A percentile compares a stretch with the other conserved stretches of the same genome.
Conservation (phyloP, 2,329 filamentous ascomycete genomes). For the Cercospora zeae-maydis region DNA sequence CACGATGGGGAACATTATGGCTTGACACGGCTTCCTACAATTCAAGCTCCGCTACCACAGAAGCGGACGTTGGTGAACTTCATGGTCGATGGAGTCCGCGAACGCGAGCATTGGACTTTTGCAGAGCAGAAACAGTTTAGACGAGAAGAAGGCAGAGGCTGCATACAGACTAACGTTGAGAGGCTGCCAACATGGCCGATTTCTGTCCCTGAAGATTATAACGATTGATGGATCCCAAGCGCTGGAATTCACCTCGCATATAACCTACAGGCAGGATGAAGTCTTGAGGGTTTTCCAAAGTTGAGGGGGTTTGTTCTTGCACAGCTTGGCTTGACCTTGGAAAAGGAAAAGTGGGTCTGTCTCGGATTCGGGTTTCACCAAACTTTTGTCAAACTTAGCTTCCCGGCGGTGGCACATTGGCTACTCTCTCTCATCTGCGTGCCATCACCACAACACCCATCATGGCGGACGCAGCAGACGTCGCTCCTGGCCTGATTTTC, state of each 20-base stretch:
- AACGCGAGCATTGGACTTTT: too few species aligned
- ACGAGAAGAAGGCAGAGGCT: too few species aligned
- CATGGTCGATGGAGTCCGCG: too few species aligned
- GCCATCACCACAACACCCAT: background rate
- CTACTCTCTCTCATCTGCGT: background rate
- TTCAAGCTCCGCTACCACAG: background rate
- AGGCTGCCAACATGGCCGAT: background rate
- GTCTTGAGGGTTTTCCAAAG: too few species aligned
- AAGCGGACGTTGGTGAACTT: background rate
- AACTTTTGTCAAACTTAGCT: background rate
- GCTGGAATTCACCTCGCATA: too few species aligned
- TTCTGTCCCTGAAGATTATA: background rate
- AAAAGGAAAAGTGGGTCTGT: background rate
- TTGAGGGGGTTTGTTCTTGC: background rate
- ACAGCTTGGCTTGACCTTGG: background rate
- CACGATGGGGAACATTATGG: background rate
- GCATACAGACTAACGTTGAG: background rate
- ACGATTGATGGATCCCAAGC: too few species aligned
- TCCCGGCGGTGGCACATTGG: background rate
- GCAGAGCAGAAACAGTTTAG: too few species aligned
- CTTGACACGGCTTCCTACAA: background rate
- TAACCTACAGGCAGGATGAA: too few species aligned
- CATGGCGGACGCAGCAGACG: background rate
- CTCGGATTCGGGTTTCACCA: background rate
- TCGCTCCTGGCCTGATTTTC: conserved; percentile 44